Base-by-base conservation (phyloP, 257 asterid genomes). In the Petunia axillaris region DNA sequence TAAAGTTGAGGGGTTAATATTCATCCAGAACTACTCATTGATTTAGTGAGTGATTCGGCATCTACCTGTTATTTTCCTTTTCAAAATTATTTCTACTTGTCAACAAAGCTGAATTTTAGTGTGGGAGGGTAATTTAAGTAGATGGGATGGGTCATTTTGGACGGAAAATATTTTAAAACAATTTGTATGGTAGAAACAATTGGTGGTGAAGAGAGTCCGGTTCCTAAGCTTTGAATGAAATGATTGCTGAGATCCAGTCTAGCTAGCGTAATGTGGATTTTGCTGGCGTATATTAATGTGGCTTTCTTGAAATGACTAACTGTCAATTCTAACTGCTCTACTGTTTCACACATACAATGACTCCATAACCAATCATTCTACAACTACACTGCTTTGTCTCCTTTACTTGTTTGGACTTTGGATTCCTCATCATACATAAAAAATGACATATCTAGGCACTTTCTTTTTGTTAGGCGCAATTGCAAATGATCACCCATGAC, bases 361-460 rank as follows among this genome's bases (percentile, higher is more conserved):
- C 41, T 64, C 76, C 57, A 43, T 68, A 43, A 43, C 39, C 55
- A 68, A 43, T n/a, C 57, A 68, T 16, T 68, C 38, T 43, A 1
- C 53, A 67, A 67, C 76, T 43, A 8, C 55, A 7, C 1, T 68
- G 57, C 76, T n/a, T 67, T 68, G 41, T 8, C 38, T 67, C 75
- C 55, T 67, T 67, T 15, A 41, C 75, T n/a, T 67, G 53, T 48
- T 5, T 48, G 53, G 53, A 48, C 2, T 25, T 25, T 25, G 25
- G 25, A 25, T 25, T 25, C 25, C 25, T 25, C 25, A 0, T 25
- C 25, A 25, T 25, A 25, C 25, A 25, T 25, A 25, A 25, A 25
- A 25, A 25, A 25, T 25, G 25, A 25, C 25, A 25, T 25, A 25
- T 25, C 25, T 25, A 25, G 25, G 25, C 25, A 25, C 25, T 25